Evolutionary conservation across 495 filamentous ascomycete species (phyloP), one percentile per base, ranked within the genome.

Genomic region (Aspergillus mulundensis): DNA sequence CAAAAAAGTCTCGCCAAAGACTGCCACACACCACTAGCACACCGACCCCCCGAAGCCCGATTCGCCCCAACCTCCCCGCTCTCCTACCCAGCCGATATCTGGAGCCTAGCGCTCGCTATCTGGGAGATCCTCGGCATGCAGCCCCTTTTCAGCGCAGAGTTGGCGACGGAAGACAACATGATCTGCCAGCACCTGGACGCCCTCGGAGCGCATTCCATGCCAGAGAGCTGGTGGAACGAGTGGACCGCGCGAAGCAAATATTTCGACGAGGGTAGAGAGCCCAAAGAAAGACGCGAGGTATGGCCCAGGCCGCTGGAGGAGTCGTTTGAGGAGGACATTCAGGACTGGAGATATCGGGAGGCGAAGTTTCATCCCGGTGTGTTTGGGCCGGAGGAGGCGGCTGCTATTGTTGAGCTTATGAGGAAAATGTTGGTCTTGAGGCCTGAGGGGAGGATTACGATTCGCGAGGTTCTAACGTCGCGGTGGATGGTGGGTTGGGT

Each of bases 101-200:
- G 65, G 69, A 71, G 72, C 52, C 46, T 75, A 8, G 69, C 66
- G 20, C 61, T 54, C 4, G 46, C 64, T 20, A 70, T 71, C 24
- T 73, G 69, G 69, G 70, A 73, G 38, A 72, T 76, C 38, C 32
- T 71, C 1, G 66, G 67, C 15, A 70, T 73, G 65, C 65, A 68
- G 47, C 42, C 70, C 0, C 63, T 70, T 14, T 70, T 73, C 36
- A 69, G 61, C 58, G 63, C 24, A 8, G 64, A 71, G 1, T 70
- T 52, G 40, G 56, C 56, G 1, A 14, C 44, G 24, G 63, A 45
- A 11, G 61, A 71, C 15, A 53, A 71, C 15, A 53, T 72, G 24
- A 32, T 60, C 1, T 50, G 58, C 16, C 61, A 70, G 42, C 61
- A 71, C 16, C 49, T 69, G 19, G 66, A 74, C 53, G 60, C 69